A percentile compares a stretch with the other conserved stretches of the same genome.
Conservation (phyloP, 202 grass and related monocot species). For the Brachypodium distachyon region DNA sequence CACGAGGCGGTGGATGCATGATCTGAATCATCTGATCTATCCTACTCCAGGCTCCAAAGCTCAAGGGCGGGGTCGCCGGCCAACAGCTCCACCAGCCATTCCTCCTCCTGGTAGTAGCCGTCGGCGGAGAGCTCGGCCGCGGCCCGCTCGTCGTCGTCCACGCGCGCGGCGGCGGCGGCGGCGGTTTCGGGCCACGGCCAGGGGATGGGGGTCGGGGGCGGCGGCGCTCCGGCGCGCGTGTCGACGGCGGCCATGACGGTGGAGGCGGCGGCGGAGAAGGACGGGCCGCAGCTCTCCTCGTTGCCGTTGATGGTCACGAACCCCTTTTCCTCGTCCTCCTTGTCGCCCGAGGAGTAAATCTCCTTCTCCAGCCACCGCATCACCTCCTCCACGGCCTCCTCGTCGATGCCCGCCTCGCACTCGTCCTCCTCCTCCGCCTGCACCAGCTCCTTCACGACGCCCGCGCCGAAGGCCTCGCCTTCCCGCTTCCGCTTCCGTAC, state of each 20-base stretch:
- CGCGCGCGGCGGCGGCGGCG: background rate
- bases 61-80: slow-evolving; percentile 11
- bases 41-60: background rate
- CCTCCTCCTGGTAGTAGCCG: slow-evolving; percentile 1
- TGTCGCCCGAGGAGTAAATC: background rate
- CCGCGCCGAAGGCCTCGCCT: background rate
- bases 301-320: slow-evolving; percentile 81
- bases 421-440: background rate
- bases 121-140: background rate
- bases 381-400: slow-evolving; percentile 52
- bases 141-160: background rate
- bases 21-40: background rate
- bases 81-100: slow-evolving; percentile 42
- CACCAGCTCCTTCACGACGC: background rate
- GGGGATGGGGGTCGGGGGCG: slow-evolving; percentile 23
- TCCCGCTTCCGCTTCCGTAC: slow-evolving; percentile 24
- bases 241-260: slow-evolving; percentile 83
- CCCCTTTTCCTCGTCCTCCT: background rate
- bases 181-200: slow-evolving; percentile 27
- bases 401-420: slow-evolving; percentile 30
- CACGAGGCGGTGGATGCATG: no score
- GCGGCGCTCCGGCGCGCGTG: slow-evolving; percentile 31
- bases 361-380: slow-evolving; percentile 85
- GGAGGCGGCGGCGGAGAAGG: slow-evolving; percentile 62
- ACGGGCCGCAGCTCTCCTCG: slow-evolving; percentile 88